These are phyloP conservation scores for Pedinophyceae sp. DNA, from an alignment of 139 green algal species.

Conservation along the genomic window DNA sequence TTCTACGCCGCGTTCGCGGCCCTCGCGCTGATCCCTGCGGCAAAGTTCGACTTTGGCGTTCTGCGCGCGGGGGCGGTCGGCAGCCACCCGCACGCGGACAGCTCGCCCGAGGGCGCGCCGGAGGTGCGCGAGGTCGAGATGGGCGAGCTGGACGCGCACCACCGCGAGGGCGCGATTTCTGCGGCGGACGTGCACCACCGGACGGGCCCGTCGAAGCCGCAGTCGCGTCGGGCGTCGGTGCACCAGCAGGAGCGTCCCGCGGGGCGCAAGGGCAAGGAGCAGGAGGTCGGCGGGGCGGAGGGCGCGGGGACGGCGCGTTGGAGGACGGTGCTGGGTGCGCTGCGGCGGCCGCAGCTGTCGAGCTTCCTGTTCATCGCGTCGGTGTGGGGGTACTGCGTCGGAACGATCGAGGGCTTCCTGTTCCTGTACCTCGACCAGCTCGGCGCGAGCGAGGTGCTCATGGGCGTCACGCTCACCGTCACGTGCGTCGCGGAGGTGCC, in stretches of 20 bases:
- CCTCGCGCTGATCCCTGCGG: conserved; percentile 7
- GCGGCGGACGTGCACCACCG: too few relatives aligned
- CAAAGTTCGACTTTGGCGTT: too few relatives aligned
- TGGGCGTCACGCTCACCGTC: conserved; percentile 30
- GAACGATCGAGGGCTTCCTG: conserved; percentile 28
- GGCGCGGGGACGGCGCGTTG: background rate
- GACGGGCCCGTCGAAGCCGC: too few relatives aligned
- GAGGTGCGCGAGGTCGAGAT: too few relatives aligned
- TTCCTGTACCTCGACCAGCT: conserved; percentile 29
- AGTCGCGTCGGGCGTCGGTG: too few relatives aligned
- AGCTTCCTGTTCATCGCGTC: background rate
- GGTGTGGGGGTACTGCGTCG: too few relatives aligned
- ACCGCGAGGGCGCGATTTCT: too few relatives aligned
- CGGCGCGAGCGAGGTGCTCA: conserved; percentile 16
- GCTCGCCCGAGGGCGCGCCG: too few relatives aligned
- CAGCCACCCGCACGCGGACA: too few relatives aligned
- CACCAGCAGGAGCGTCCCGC: too few relatives aligned
- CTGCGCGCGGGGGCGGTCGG: too few relatives aligned
- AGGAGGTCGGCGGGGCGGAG: background rate
- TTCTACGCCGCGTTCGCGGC: conserved; percentile 12
- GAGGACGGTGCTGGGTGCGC: background rate
- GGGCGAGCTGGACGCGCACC: too few relatives aligned
- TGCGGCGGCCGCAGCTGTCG: background rate
- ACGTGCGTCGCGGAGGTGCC: conserved; percentile 29
- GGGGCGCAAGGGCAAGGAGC: background rate